Percentiles rank a stretch among this genome's conserved stretches.
These are phyloP conservation scores for Lasiosphaeris hirsuta DNA, from an alignment of 495 filamentous ascomycete genomes.

Conservation along the genomic window DNA sequence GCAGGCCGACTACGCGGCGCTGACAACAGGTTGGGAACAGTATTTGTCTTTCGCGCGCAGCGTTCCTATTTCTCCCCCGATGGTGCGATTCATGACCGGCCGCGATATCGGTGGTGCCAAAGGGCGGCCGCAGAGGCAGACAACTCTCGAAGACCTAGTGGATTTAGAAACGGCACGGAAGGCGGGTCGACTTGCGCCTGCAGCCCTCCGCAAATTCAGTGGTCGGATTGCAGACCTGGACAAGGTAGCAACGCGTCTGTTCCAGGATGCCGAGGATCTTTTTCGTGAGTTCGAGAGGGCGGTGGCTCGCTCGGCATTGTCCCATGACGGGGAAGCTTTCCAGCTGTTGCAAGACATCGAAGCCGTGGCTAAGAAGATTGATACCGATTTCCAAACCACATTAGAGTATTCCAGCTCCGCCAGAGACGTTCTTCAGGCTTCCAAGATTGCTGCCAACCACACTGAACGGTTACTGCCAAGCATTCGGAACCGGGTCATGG, in stretches of 20 bases:
- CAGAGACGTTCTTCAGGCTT: slow-evolving; percentile 76
- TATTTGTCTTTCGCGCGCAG: slow-evolving; percentile 59
- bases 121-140: slow-evolving; percentile 32
- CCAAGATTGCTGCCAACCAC: slow-evolving; percentile 80
- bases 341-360: slow-evolving; percentile 80
- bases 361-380: slow-evolving; percentile 78
- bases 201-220: slow-evolving; percentile 44
- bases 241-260: slow-evolving; percentile 42
- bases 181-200: slow-evolving; percentile 53
- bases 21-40: slow-evolving; percentile 65
- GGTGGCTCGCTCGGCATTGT: slow-evolving; percentile 41
- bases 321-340: slow-evolving; percentile 38
- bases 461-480: slow-evolving; percentile 86
- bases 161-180: slow-evolving; percentile 62
- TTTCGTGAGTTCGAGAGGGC: slow-evolving; percentile 47
- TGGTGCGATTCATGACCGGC: slow-evolving; percentile 54
- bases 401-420: slow-evolving; percentile 62
- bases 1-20: slow-evolving; percentile 63
- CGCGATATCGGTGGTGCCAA: slow-evolving; percentile 42
- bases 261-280: slow-evolving; percentile 44
- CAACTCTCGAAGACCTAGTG: slow-evolving; percentile 69
- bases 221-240: slow-evolving; percentile 46
- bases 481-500: slow-evolving; percentile 62
- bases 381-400: slow-evolving; percentile 80
- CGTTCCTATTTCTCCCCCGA: slow-evolving; percentile 52